Conservation (phyloP, 2,329 filamentous ascomycete genomes). For the Laburnicola sp. region DNA sequence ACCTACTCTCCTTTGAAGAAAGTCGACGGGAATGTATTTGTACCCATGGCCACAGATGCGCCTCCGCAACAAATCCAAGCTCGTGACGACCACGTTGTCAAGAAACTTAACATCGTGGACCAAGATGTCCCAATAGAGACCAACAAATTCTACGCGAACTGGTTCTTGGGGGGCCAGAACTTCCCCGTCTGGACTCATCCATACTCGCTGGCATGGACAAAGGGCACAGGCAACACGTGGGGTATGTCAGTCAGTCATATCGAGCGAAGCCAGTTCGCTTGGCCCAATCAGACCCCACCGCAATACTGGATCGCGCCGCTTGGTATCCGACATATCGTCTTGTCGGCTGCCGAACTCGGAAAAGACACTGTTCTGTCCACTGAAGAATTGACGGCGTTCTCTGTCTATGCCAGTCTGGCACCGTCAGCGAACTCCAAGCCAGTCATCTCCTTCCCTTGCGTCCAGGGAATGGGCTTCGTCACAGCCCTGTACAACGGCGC, state of each 20-base stretch:
- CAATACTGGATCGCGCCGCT: constrained; percentile 81
- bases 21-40: constrained; percentile 43
- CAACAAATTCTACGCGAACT: constrained; percentile 74
- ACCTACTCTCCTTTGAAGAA: constrained; percentile 20
- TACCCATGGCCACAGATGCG: constrained; percentile 45
- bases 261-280: constrained; percentile 67
- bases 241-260: constrained; percentile 79
- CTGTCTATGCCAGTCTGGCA: constrained; percentile 69
- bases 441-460: constrained; percentile 73
- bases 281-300: constrained; percentile 42
- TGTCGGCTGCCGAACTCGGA: constrained; percentile 78
- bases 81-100: constrained; percentile 48
- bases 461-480: constrained; percentile 88
- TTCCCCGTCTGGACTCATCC: constrained; percentile 73
- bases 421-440: constrained; percentile 57
- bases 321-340: constrained; percentile 77
- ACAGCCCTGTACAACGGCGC: constrained; percentile 74
- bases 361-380: constrained; percentile 60
- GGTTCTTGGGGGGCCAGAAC: constrained; percentile 74
- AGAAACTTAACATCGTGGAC: constrained; percentile 45
- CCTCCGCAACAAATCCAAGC: constrained; percentile 45
- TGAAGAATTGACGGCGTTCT: constrained; percentile 59
- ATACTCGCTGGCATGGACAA: constrained; percentile 51
- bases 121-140: constrained; percentile 61
- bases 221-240: constrained; percentile 65